phyloP scores from a whole-genome alignment of 139 green algal species.

The Bryopsis sp. region DNA sequence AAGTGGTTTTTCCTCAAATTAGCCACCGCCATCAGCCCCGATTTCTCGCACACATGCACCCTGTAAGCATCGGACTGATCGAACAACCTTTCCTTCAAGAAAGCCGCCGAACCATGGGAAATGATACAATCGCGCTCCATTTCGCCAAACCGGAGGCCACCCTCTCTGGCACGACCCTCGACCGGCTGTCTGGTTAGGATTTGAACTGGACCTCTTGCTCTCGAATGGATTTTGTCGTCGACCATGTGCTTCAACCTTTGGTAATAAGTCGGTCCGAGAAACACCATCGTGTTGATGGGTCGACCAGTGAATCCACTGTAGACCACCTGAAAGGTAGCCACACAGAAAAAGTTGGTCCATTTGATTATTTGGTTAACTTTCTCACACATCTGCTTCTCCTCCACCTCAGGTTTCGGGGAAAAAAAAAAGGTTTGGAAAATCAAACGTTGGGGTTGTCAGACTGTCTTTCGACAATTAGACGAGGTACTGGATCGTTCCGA shows the following conservation, averaged over 20 bases:
- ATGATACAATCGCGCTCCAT: constrained; percentile 99
- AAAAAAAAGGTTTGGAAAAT: too few relatives aligned
- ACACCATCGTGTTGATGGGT: constrained; percentile 64
- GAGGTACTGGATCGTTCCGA: too few relatives aligned
- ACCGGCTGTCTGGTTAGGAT: constrained; percentile 94
- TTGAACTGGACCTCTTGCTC: constrained; percentile 75
- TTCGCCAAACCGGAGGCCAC: constrained; percentile 94
- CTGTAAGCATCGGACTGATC: constrained; percentile 78
- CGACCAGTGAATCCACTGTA: constrained; percentile 91
- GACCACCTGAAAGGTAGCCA: too few relatives aligned
- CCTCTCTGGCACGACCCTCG: constrained; percentile 89
- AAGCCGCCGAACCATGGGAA: constrained; percentile 60
- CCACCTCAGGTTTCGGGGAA: too few relatives aligned
- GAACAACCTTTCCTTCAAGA: constrained; percentile 78
- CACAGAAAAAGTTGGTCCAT: too few relatives aligned
- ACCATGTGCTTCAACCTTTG: constrained; percentile 99
- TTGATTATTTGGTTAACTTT: too few relatives aligned
- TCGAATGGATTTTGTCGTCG: constrained; percentile 95
- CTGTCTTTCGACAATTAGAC: too few relatives aligned
- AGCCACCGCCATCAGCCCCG: constrained; percentile 70
- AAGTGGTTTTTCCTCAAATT: constrained; percentile 84
- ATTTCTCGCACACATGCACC: constrained; percentile 77
- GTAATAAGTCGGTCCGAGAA: constrained; percentile 98
- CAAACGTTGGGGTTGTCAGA: too few relatives aligned
- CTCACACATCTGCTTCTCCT: too few relatives aligned